Conservation (phyloP, 2,329 filamentous ascomycete genomes). For the Colletotrichum limetticola region DNA sequence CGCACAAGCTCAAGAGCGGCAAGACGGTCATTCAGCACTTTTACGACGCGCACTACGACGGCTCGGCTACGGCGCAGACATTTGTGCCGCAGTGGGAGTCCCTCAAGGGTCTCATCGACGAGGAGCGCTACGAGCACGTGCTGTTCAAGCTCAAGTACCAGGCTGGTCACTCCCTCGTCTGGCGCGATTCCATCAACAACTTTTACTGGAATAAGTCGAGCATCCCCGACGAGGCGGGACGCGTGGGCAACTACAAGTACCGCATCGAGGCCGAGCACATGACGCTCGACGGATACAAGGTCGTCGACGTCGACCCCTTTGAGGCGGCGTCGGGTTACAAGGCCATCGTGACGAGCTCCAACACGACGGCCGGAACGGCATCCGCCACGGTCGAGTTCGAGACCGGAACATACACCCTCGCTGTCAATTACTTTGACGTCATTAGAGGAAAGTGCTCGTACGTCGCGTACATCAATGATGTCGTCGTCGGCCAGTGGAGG, state of each 20-base stretch:
- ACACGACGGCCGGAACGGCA: constrained; percentile 61
- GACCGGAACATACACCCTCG: constrained; percentile 69
- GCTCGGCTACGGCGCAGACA: constrained; percentile 68
- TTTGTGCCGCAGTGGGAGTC: constrained; percentile 66
- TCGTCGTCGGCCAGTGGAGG: constrained; percentile 65
- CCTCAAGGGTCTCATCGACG: constrained; percentile 67
- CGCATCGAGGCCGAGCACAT: constrained; percentile 78
- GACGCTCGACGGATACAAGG: constrained; percentile 67
- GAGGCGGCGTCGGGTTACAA: constrained; percentile 67
- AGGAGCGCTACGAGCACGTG: constrained; percentile 67
- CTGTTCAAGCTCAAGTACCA: constrained; percentile 71
- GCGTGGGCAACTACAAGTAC: constrained; percentile 71
- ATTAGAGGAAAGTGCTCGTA: constrained; percentile 67
- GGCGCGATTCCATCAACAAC: constrained; percentile 73
- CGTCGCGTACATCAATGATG: constrained; percentile 63
- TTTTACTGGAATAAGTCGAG: constrained; percentile 72
- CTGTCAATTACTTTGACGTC: constrained; percentile 74
- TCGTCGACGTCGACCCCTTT: constrained; percentile 61
- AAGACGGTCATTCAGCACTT: constrained; percentile 77
- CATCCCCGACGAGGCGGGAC: constrained; percentile 65
- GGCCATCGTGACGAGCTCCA: constrained; percentile 66
- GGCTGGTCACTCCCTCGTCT: constrained; percentile 76
- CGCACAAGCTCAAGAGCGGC: constrained; percentile 68
- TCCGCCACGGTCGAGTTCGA: constrained; percentile 56
- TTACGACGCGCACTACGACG: constrained; percentile 71